Percentiles rank a stretch among this genome's conserved stretches.
Evolutionary conservation across 129 eudicot species (phyloP).

Genomic region (Helianthus tuberosus): DNA sequence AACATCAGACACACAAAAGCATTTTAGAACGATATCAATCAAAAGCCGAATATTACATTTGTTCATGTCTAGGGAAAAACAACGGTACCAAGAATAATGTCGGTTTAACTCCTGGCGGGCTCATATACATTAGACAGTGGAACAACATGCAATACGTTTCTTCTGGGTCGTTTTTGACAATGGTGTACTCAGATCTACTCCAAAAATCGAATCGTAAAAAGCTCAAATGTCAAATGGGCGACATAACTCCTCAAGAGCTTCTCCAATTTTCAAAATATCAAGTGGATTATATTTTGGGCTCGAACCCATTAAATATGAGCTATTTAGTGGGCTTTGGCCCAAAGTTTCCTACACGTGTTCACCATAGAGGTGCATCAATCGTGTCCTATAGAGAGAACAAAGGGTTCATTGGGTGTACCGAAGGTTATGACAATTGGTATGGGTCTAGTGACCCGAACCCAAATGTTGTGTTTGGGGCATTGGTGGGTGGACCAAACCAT

Average conservation of each 20-base stretch:
- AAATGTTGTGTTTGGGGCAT: constrained; percentile 60
- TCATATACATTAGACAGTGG: constrained; percentile 69
- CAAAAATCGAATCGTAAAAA: constrained; percentile 28
- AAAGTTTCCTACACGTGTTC: constrained; percentile 57
- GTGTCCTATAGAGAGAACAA: constrained; percentile 54
- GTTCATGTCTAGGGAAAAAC: constrained; percentile 70
- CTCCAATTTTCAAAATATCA: constrained; percentile 64
- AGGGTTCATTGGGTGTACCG: constrained; percentile 85
- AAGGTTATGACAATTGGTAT: constrained; percentile 72
- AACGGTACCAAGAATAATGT: constrained; percentile 48
- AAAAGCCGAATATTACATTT: constrained; percentile 70
- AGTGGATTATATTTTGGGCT: constrained; percentile 76
- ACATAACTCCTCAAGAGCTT: constrained; percentile 48
- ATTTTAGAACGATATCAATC: constrained; percentile 51
- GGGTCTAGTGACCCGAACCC: constrained; percentile 58
- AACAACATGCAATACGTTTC: constrained; percentile 95
- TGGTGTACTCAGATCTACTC: constrained; percentile 61
- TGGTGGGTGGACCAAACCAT: constrained; percentile 80
- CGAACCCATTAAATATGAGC: constrained; percentile 72
- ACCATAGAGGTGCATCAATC: constrained; percentile 83
- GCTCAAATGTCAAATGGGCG: constrained; percentile 46
- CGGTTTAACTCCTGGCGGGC: constrained; percentile 67
- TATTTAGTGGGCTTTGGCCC: constrained; percentile 81
- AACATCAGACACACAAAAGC: constrained; percentile 38
- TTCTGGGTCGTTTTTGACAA: constrained; percentile 48